phyloP scores from a whole-genome alignment of 352 stramenopile genomes.

The Thalassiosira exigua region DNA sequence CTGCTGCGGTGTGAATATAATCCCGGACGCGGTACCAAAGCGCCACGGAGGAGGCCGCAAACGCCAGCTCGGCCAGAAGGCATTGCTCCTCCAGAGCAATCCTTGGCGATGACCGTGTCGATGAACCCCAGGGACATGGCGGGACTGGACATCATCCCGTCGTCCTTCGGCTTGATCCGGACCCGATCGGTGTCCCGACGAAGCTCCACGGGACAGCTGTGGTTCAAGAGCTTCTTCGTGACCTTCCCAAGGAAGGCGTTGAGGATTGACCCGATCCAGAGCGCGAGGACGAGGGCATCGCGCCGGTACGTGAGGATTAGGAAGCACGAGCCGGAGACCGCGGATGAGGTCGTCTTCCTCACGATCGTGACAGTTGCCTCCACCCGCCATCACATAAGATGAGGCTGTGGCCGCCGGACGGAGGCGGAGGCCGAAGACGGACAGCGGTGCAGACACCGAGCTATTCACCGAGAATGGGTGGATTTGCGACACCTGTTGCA shows the following conservation, averaged over 20 bases:
- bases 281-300: conserved; percentile 69
- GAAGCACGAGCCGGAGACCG: conserved; percentile 77
- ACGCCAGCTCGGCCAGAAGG: conserved; percentile 11
- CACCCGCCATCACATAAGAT: neutral
- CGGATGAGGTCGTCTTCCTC: conserved; percentile 70
- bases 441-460: too few species aligned
- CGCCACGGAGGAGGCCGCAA: conserved; percentile 58
- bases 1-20: conserved; percentile 76
- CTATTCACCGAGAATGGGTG: too few species aligned
- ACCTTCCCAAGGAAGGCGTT: conserved; percentile 78
- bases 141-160: conserved; percentile 80
- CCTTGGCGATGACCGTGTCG: conserved; percentile 57
- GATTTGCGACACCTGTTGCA: too few species aligned
- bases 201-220: conserved; percentile 54
- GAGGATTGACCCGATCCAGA: conserved; percentile 78
- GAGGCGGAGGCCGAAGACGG: too few species aligned
- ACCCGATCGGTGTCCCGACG: conserved; percentile 25
- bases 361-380: conserved; percentile 39
- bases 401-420: too few species aligned
- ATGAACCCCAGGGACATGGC: conserved; percentile 85
- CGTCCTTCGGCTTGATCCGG: conserved; percentile 72
- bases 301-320: conserved; percentile 64
- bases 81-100: conserved; percentile 24
- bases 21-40: conserved; percentile 72
- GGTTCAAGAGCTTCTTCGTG: conserved; percentile 74